phyloP scores from a whole-genome alignment of 2,329 filamentous ascomycete genomes.

The Aspergillus quadrilineatus region DNA sequence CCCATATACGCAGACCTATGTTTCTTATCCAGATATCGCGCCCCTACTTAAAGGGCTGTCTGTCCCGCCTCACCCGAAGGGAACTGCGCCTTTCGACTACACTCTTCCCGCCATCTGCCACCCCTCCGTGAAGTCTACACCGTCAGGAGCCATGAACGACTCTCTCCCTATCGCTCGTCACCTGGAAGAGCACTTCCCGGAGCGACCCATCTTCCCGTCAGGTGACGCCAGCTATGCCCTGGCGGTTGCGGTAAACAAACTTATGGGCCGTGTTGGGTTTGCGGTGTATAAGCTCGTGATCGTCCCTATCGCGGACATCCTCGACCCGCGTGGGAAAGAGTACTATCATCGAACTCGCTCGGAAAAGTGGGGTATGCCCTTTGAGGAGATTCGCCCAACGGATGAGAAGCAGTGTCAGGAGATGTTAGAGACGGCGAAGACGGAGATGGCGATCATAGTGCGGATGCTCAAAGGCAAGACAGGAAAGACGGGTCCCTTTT shows the following conservation, averaged over 20 bases:
- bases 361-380: constrained; percentile 26
- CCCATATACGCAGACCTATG: constrained; percentile 27
- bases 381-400: constrained; percentile 30
- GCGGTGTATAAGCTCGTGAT: constrained; percentile 19
- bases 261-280: constrained; percentile 7
- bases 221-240: constrained; percentile 36
- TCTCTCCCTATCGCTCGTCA: constrained; percentile 35
- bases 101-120: constrained; percentile 38
- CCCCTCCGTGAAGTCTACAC: constrained; percentile 25
- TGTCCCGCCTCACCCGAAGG: constrained; percentile 21
- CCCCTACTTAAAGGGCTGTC: constrained; percentile 27
- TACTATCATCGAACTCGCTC: constrained; percentile 34
- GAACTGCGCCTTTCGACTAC: constrained; percentile 19
- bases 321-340: constrained; percentile 31
- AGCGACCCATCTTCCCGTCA: constrained; percentile 33
- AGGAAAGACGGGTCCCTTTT: constrained; percentile 35
- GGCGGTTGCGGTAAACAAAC: constrained; percentile 22
- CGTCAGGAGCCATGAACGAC: constrained; percentile 32
- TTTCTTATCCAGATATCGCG: constrained; percentile 31
- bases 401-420: constrained; percentile 21
- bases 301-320: constrained; percentile 23
- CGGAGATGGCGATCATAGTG: constrained; percentile 21
- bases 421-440: constrained; percentile 21
- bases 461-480: constrained; percentile 29
- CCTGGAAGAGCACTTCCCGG: constrained; percentile 31